Conservation (phyloP, 257 asterid species). For the Lantana camara region DNA sequence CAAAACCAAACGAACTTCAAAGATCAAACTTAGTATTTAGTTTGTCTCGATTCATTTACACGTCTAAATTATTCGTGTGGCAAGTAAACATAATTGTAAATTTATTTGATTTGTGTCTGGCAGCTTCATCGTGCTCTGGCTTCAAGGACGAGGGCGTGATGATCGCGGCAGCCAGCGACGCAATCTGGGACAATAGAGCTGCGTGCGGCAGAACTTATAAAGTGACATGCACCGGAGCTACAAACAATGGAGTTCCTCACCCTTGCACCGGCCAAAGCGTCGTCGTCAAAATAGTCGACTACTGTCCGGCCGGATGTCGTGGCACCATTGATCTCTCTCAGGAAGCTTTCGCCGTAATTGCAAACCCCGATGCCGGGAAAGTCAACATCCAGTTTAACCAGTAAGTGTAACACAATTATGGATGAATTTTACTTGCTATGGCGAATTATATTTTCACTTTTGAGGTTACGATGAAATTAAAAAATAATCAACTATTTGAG, state of each 20-base stretch:
- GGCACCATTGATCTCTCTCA: constrained; percentile 54
- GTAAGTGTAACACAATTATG: constrained; percentile 33
- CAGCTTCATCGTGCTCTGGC: background rate
- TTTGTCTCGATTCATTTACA: too few relatives aligned
- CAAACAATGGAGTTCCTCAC: constrained; percentile 40
- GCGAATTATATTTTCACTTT: too few relatives aligned
- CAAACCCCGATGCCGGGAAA: constrained; percentile 50
- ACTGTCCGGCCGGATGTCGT: constrained; percentile 43
- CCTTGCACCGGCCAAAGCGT: constrained; percentile 50
- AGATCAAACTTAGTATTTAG: too few relatives aligned
- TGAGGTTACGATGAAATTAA: too few relatives aligned
- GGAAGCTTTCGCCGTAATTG: constrained; percentile 45
- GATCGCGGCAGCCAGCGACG: constrained; percentile 55
- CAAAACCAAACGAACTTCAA: too few relatives aligned
- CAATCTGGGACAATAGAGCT: constrained; percentile 35
- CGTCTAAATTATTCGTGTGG: too few relatives aligned
- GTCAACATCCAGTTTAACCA: constrained; percentile 31
- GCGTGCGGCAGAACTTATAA: constrained; percentile 45
- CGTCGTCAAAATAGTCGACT: constrained; percentile 39
- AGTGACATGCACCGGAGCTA: constrained; percentile 48
- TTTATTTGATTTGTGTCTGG: too few relatives aligned
- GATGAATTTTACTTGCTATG: too few relatives aligned
- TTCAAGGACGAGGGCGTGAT: constrained; percentile 35
- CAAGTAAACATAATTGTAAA: too few relatives aligned
- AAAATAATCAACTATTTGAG: too few relatives aligned